Percentiles rank a stretch among this genome's conserved stretches.
Evolutionary conservation across 2,329 filamentous ascomycete genomes (phyloP).

Genomic region (Aspergillus neoniger): DNA sequence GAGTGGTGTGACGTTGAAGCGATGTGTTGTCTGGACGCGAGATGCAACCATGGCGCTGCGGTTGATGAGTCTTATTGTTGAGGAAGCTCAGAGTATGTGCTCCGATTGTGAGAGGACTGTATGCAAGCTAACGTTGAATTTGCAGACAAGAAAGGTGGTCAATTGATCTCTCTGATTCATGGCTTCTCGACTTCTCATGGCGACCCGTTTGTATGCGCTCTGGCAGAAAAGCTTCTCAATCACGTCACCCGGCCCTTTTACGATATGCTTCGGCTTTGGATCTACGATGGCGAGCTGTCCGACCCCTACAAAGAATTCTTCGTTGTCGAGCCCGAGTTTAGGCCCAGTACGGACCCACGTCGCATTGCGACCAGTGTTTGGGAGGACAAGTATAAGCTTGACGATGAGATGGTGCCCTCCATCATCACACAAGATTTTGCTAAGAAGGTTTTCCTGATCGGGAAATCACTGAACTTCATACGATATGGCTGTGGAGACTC

Average conservation of each 20-base stretch:
- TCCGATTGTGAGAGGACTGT: not conserved
- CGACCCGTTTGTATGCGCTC: conserved; percentile 89
- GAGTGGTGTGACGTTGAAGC: conserved; percentile 87
- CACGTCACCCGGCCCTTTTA: conserved; percentile 95
- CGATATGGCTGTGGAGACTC: conserved; percentile 92
- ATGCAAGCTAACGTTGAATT: conserved; percentile 10
- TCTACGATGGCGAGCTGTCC: conserved; percentile 96
- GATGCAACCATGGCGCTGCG: conserved; percentile 95
- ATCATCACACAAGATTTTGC: conserved; percentile 94
- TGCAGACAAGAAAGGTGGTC: conserved; percentile 73
- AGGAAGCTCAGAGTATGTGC: conserved; percentile 73
- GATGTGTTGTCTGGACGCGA: conserved; percentile 95
- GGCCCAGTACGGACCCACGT: conserved; percentile 52
- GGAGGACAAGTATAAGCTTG: conserved; percentile 95
- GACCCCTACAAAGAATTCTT: conserved; percentile 97
- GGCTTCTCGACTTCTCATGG: conserved; percentile 90
- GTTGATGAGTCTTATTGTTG: conserved; percentile 90
- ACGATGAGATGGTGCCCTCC: conserved; percentile 81
- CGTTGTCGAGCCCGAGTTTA: conserved; percentile 73
- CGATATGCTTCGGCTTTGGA: conserved; percentile 93
- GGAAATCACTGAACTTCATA: conserved; percentile 97
- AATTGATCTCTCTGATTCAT: conserved; percentile 91
- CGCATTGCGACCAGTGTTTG: conserved; percentile 79
- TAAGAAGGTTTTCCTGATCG: conserved; percentile 94
- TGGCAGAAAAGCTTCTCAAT: conserved; percentile 82